A percentile compares a stretch with the other conserved stretches of the same genome.
Evolutionary conservation across 108 stramenopile species (phyloP).

Genomic region (Chaetoceros muelleri): DNA sequence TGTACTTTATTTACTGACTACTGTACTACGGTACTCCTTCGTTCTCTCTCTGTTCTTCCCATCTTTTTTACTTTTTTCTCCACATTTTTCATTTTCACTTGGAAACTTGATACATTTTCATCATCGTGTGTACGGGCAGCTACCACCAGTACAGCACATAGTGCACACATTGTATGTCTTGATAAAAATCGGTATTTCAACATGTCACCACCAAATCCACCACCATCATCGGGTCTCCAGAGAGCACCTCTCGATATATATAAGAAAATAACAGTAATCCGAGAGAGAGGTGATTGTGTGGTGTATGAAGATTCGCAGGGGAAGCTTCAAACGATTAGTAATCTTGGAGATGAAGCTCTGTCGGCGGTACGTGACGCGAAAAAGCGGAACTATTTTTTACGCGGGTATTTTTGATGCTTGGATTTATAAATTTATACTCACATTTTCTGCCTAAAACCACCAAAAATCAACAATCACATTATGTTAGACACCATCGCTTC

Average conservation of each 20-base stretch:
- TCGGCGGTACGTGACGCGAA: conserved; percentile 19
- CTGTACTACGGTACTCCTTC: no score
- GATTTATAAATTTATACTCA: conserved; percentile 1
- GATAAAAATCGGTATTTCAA: no score
- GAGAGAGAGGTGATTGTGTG: conserved; percentile 40
- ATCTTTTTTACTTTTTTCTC: no score
- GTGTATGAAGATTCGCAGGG: conserved; percentile 66
- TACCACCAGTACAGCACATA: no score
- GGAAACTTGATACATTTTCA: no score
- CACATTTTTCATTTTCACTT: no score
- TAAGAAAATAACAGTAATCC: conserved; percentile 65
- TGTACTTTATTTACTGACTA: no score
- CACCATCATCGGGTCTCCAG: not conserved
- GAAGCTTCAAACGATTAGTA: conserved; percentile 22
- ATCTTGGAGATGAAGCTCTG: conserved; percentile 36
- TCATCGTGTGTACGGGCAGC: no score
- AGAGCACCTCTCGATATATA: conserved; percentile 58
- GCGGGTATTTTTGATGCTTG: not conserved
- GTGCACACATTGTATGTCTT: no score
- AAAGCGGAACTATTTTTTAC: conserved; percentile 5
- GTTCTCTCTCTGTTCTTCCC: no score
- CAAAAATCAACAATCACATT: not conserved
- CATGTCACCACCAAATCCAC: not conserved
- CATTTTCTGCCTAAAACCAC: not conserved
- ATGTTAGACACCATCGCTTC: conserved; percentile 6